A percentile compares a stretch with the other conserved stretches of the same genome.
Evolutionary conservation across 2,329 filamentous ascomycete genomes (phyloP).

Genomic region (Colletotrichum sp.): DNA sequence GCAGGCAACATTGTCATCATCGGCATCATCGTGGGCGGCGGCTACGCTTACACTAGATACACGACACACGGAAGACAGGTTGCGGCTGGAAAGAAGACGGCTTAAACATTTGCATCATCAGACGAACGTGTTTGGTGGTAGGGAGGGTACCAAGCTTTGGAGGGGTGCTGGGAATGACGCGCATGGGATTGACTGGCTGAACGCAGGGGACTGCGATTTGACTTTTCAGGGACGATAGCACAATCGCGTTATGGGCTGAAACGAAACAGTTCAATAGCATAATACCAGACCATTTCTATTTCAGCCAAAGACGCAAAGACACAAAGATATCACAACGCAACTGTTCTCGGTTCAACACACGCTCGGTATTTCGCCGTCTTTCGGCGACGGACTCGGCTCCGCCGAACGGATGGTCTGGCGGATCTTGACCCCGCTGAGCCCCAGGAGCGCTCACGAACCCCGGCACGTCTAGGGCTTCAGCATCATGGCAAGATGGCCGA

Average conservation of each 20-base stretch:
- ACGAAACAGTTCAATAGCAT: neutral
- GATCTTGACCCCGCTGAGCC: neutral
- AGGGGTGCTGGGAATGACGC: neutral
- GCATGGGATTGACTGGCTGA: neutral
- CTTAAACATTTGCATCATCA: neutral
- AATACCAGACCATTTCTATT: neutral
- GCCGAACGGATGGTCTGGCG: neutral
- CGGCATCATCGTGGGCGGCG: constrained; percentile 32
- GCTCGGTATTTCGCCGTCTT: neutral
- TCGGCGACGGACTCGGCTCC: neutral
- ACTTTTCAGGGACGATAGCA: neutral
- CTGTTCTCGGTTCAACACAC: neutral
- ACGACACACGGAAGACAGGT: constrained; percentile 33
- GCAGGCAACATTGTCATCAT: constrained; percentile 42
- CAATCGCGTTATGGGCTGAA: neutral
- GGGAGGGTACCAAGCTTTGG: neutral
- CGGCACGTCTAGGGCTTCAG: neutral
- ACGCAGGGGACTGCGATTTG: neutral
- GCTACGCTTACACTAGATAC: constrained; percentile 37
- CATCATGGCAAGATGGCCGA: constrained; percentile 13
- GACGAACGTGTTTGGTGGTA: neutral
- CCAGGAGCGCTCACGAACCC: neutral
- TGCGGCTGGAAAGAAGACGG: constrained; percentile 33
- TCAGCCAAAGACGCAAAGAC: too few relatives aligned
- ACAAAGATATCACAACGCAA: neutral